Evolutionary conservation across 129 eudicot species (phyloP).

Genomic region (Lactuca sativa): DNA sequence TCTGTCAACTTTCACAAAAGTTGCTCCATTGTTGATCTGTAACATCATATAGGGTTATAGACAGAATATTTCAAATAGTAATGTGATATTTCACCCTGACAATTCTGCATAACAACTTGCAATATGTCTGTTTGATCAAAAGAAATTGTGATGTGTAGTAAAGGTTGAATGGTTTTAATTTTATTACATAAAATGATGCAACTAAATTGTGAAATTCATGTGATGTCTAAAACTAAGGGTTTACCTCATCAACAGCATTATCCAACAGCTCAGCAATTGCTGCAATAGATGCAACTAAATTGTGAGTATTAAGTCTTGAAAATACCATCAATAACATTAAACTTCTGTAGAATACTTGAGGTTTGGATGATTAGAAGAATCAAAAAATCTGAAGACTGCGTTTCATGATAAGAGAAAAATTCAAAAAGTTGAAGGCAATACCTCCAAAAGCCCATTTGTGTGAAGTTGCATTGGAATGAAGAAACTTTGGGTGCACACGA

Average conservation of each 20-base stretch:
- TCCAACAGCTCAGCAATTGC: slow-evolving; percentile 96
- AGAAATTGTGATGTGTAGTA: not conserved
- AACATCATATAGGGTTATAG: slow-evolving; percentile 6
- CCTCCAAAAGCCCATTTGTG: slow-evolving; percentile 99
- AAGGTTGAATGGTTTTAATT: not conserved
- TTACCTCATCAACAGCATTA: slow-evolving; percentile 93
- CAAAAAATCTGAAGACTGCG: slow-evolving; percentile 1
- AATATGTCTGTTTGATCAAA: not conserved
- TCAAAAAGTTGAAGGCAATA: slow-evolving; percentile 1
- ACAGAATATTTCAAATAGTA: not conserved
- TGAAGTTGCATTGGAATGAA: slow-evolving; percentile 94
- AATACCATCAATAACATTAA: slow-evolving; percentile 11
- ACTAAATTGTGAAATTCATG: not conserved
- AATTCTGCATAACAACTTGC: slow-evolving; percentile 7
- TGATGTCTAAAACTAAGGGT: slow-evolving; percentile 17
- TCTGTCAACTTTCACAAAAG: slow-evolving; percentile 83
- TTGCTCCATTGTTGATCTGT: slow-evolving; percentile 85
- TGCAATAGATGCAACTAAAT: slow-evolving; percentile 36
- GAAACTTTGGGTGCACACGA: slow-evolving; percentile 92
- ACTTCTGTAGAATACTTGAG: slow-evolving; percentile 3
- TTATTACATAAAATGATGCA: not conserved
- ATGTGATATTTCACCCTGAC: not conserved
- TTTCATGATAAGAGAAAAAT: not conserved
- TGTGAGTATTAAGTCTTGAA: slow-evolving; percentile 9
- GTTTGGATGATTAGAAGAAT: not conserved